phyloP scores from a whole-genome alignment of 2,329 filamentous ascomycete genomes.

The Fusarium sp. region DNA sequence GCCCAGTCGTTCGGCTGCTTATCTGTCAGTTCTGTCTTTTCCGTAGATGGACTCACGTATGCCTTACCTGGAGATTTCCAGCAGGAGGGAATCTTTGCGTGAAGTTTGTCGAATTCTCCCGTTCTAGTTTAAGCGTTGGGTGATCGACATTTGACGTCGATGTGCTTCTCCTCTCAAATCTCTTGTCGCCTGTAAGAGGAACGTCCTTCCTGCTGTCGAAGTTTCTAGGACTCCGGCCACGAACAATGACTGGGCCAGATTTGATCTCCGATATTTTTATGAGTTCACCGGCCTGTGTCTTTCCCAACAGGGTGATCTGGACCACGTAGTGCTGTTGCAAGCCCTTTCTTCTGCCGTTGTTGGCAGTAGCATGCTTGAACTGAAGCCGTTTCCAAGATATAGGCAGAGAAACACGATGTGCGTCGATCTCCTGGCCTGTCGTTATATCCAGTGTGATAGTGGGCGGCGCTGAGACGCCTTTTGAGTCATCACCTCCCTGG shows the following conservation, averaged over 20 bases:
- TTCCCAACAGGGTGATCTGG: slow-evolving; percentile 83
- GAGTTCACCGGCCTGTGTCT: slow-evolving; percentile 73
- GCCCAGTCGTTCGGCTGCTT: slow-evolving; percentile 59
- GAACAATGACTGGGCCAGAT: slow-evolving; percentile 93
- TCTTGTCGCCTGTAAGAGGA: slow-evolving; percentile 70
- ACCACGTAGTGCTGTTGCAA: slow-evolving; percentile 95
- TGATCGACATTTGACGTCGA: slow-evolving; percentile 47
- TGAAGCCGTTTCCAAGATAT: slow-evolving; percentile 94
- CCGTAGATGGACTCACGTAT: background rate
- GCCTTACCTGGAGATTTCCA: slow-evolving; percentile 50
- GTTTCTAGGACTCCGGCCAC: slow-evolving; percentile 90
- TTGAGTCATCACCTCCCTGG: slow-evolving; percentile 61
- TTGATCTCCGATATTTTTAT: slow-evolving; percentile 84
- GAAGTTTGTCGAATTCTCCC: slow-evolving; percentile 45
- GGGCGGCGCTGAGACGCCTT: slow-evolving; percentile 62
- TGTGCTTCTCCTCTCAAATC: slow-evolving; percentile 58
- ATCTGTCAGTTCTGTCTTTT: slow-evolving; percentile 22
- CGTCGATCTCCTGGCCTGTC: slow-evolving; percentile 76
- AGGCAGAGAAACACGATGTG: slow-evolving; percentile 80
- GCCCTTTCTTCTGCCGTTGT: slow-evolving; percentile 93
- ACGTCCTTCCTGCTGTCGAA: slow-evolving; percentile 92
- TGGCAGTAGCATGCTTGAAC: slow-evolving; percentile 95
- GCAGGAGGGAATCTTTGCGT: slow-evolving; percentile 48
- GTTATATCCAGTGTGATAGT: slow-evolving; percentile 65
- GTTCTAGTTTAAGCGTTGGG: slow-evolving; percentile 48